phyloP scores from a whole-genome alignment of 169 alveolate species.

The Babesia ovis region DNA sequence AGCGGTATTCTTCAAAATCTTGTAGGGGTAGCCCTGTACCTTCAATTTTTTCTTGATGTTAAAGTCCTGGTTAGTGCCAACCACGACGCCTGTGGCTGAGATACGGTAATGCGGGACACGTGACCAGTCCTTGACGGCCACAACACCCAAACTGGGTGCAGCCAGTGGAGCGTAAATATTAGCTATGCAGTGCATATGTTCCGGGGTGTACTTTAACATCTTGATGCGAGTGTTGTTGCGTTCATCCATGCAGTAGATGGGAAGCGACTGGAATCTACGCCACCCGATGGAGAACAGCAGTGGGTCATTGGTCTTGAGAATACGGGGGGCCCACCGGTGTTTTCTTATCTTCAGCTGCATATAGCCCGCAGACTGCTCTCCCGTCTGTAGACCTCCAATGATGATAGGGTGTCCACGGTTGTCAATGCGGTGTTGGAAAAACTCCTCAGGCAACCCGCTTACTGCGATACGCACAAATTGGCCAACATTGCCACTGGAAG shows the following conservation, averaged over 20 bases:
- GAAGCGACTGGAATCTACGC: constrained; percentile 98
- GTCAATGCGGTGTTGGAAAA: constrained; percentile 50
- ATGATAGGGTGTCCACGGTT: constrained; percentile 62
- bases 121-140: constrained; percentile 82
- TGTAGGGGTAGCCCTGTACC: constrained; percentile 95
- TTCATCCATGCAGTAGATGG: constrained; percentile 94
- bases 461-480: constrained; percentile 88
- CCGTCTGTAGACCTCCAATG: constrained; percentile 67
- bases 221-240: constrained; percentile 84
- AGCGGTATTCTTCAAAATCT: constrained; percentile 97
- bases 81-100: constrained; percentile 93
- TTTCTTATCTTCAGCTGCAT: constrained; percentile 63
- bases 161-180: constrained; percentile 95
- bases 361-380: constrained; percentile 66
- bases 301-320: constrained; percentile 96
- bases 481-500: constrained; percentile 82
- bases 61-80: constrained; percentile 86
- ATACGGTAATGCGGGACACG: constrained; percentile 90
- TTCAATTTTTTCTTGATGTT: constrained; percentile 63
- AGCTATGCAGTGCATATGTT: constrained; percentile 94
- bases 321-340: constrained; percentile 95
- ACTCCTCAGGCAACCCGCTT: constrained; percentile 62
- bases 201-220: constrained; percentile 93
- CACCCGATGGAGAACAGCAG: constrained; percentile 97
- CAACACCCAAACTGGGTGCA: constrained; percentile 85